A percentile compares a stretch with the other conserved stretches of the same genome.
Conservation (phyloP, 805 yeast genomes). For the Wickerhamomyces mucosus region DNA sequence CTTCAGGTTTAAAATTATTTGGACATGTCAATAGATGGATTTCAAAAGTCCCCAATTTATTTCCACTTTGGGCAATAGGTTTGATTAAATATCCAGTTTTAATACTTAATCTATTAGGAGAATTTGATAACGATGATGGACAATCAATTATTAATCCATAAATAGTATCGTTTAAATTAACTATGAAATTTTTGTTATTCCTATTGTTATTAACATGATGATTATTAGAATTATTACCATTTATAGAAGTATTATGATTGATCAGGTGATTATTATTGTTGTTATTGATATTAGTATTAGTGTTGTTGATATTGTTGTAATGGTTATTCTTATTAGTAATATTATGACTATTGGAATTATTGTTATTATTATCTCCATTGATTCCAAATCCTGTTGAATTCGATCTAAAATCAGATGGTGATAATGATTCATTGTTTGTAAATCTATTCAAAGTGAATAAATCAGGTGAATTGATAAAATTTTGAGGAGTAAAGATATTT, state of each 20-base stretch:
- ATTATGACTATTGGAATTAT: too few relatives aligned
- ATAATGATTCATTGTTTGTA: conserved; percentile 11
- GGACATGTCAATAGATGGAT: conserved; percentile 68
- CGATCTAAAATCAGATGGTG: conserved; percentile 6
- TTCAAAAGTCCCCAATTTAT: conserved; percentile 37
- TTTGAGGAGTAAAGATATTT: conserved; percentile 19
- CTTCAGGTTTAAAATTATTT: conserved; percentile 46
- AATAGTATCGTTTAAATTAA: conserved; percentile 40
- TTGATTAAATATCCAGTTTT: conserved; percentile 60
- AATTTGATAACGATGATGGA: conserved; percentile 59
- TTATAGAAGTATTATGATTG: too few relatives aligned
- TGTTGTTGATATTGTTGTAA: too few relatives aligned
- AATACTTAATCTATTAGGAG: conserved; percentile 61
- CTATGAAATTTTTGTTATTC: conserved; percentile 20
- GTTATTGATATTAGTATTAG: too few relatives aligned
- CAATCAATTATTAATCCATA: conserved; percentile 50
- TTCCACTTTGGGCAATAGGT: conserved; percentile 20
- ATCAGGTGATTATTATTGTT: too few relatives aligned
- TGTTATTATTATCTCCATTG: too few relatives aligned
- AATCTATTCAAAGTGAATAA: conserved; percentile 11
- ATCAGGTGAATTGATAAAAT: conserved; percentile 18
- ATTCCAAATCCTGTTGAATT: too few relatives aligned
- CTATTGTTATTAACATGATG: conserved; percentile 1
- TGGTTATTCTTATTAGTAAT: too few relatives aligned
- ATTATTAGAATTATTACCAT: too few relatives aligned